A percentile compares a stretch with the other conserved stretches of the same genome.
Evolutionary conservation across 257 asterid species (phyloP).

Genomic region (Gynochthodes officinalis): DNA sequence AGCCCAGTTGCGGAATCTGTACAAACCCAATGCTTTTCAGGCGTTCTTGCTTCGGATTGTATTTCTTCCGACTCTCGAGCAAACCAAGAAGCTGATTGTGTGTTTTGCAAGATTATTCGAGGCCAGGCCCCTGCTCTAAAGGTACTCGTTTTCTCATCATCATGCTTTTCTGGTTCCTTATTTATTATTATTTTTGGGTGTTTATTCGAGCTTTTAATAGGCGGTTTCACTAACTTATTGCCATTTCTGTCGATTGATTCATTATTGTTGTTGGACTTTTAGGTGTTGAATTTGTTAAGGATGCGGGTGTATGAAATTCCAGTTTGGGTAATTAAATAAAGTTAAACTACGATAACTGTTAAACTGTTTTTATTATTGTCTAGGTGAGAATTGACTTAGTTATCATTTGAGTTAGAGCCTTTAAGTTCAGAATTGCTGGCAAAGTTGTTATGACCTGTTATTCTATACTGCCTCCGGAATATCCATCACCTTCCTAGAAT

Average conservation of each 20-base stretch:
- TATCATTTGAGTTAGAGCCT: neutral
- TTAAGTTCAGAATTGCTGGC: neutral
- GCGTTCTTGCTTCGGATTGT: slow-evolving; percentile 32
- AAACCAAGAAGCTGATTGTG: slow-evolving; percentile 37
- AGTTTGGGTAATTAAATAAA: neutral
- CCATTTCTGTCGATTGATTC: neutral
- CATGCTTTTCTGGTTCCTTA: neutral
- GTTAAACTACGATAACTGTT: too few species aligned
- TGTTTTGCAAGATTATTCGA: slow-evolving; percentile 72
- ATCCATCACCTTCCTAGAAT: neutral
- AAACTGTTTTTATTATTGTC: neutral
- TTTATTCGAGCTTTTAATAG: neutral
- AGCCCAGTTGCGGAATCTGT: slow-evolving; percentile 25
- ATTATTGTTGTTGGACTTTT: neutral
- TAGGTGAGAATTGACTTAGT: neutral
- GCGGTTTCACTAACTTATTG: neutral
- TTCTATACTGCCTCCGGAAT: too few species aligned
- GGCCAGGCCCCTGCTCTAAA: slow-evolving; percentile 71
- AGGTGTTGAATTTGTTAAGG: neutral
- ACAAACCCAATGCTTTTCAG: slow-evolving; percentile 15
- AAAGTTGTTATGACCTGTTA: neutral
- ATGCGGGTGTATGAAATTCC: neutral
- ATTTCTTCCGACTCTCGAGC: slow-evolving; percentile 30
- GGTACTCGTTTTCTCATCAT: slow-evolving; percentile 29
- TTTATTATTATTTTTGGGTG: neutral